Percentiles rank a stretch among this genome's conserved stretches.
These are phyloP conservation scores for Neonectria magnoliae DNA, from an alignment of 2,329 filamentous ascomycete species.

Conservation along the genomic window DNA sequence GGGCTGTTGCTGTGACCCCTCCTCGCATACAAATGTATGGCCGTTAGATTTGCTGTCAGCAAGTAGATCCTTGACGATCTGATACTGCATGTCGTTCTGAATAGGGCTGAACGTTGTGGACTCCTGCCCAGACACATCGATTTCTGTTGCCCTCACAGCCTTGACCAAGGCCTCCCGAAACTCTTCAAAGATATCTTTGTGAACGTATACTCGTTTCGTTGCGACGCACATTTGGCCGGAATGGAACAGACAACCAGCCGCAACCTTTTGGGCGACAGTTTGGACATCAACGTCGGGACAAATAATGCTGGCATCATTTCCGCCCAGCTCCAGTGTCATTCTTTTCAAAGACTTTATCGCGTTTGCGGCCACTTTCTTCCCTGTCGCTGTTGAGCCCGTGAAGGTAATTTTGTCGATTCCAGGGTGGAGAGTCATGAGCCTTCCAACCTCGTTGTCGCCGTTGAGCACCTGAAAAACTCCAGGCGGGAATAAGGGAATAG, in stretches of 20 bases:
- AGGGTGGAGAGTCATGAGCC: constrained; percentile 65
- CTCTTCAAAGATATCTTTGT: constrained; percentile 65
- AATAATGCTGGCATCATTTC: constrained; percentile 68
- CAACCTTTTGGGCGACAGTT: constrained; percentile 38
- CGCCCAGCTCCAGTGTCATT: constrained; percentile 67
- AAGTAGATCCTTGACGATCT: constrained; percentile 55
- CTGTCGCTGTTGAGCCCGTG: constrained; percentile 69
- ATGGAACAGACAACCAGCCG: constrained; percentile 64
- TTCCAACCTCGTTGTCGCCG: constrained; percentile 69
- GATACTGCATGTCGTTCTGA: constrained; percentile 71
- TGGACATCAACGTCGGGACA: constrained; percentile 64
- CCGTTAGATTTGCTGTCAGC: constrained; percentile 57
- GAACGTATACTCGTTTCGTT: constrained; percentile 67
- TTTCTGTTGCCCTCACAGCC: constrained; percentile 43
- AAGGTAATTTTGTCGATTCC: constrained; percentile 70
- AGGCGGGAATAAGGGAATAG: constrained; percentile 64
- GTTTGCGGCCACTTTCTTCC: constrained; percentile 67
- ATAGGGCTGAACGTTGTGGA: constrained; percentile 57
- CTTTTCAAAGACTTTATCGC: constrained; percentile 66
- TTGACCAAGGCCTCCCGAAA: constrained; percentile 55
- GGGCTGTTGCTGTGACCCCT: constrained; percentile 37
- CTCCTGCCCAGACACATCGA: constrained; percentile 22
- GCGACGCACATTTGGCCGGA: constrained; percentile 51
- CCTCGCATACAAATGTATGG: constrained; percentile 45
- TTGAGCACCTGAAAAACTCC: constrained; percentile 69